phyloP scores from a whole-genome alignment of 202 grass and related monocot species.

The Dendrocalamus latiflorus region DNA sequence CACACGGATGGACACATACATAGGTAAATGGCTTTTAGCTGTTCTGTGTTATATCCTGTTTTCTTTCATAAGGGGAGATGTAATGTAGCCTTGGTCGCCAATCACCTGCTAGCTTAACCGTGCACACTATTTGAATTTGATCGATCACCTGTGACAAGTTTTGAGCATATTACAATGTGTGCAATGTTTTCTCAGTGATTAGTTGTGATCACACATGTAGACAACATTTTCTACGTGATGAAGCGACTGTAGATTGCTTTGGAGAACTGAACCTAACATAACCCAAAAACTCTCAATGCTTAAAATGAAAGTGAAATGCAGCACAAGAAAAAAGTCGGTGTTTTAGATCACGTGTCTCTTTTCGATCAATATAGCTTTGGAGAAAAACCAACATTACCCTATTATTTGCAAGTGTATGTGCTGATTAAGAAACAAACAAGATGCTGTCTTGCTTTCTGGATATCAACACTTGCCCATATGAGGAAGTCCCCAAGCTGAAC shows the following conservation, averaged over 20 bases:
- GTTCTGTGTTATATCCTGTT: constrained; percentile 29
- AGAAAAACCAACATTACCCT: neutral
- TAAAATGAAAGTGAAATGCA: neutral
- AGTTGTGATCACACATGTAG: neutral
- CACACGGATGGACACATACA: neutral
- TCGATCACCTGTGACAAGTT: neutral
- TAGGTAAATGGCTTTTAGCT: constrained; percentile 41
- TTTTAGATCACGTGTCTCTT: neutral
- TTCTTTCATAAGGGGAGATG: constrained; percentile 7
- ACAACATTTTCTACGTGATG: neutral
- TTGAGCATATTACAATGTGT: neutral
- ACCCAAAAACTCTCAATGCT: neutral
- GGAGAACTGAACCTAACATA: neutral
- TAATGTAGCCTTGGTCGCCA: neutral
- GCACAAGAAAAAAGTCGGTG: neutral
- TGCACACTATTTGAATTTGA: neutral
- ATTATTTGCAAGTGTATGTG: neutral
- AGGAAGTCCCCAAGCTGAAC: neutral
- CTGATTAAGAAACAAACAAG: neutral
- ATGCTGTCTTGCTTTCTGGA: neutral
- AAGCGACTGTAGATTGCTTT: neutral
- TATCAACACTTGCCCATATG: neutral
- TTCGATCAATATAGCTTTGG: neutral
- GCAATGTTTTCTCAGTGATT: neutral
- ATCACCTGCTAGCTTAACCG: neutral